Conservation (phyloP, 2,329 filamentous ascomycete species). For the Cladosporium halotolerans region DNA sequence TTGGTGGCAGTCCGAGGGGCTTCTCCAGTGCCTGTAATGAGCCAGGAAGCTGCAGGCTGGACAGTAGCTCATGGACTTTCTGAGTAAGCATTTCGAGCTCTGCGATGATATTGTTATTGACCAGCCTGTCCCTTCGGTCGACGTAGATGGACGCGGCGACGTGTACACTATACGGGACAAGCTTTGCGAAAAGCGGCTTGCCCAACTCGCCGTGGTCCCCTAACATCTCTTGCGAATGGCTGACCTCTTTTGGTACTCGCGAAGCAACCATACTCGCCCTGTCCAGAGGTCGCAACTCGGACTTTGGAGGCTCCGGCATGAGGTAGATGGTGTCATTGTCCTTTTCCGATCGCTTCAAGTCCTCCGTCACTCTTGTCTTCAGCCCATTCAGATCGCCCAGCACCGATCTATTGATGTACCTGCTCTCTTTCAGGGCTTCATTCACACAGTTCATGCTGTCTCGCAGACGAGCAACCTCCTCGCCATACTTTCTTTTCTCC, state of each 20-base stretch:
- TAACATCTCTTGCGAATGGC: constrained; percentile 70
- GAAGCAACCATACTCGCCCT: constrained; percentile 82
- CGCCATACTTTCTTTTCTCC: constrained; percentile 90
- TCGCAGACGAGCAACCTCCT: constrained; percentile 80
- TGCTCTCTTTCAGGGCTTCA: constrained; percentile 78
- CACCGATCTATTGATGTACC: constrained; percentile 75
- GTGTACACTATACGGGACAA: constrained; percentile 94
- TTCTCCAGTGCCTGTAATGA: constrained; percentile 93
- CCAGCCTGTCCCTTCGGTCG: constrained; percentile 79
- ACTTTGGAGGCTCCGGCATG: constrained; percentile 75
- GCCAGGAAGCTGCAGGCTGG: constrained; percentile 80
- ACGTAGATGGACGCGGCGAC: constrained; percentile 93
- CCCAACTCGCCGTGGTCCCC: constrained; percentile 73
- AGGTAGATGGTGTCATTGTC: constrained; percentile 97
- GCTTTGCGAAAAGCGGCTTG: constrained; percentile 75
- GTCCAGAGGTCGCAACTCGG: constrained; percentile 78
- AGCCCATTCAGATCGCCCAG: constrained; percentile 75
- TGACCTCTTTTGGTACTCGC: constrained; percentile 73
- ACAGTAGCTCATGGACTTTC: constrained; percentile 69
- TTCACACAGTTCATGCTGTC: constrained; percentile 78
- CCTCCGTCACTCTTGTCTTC: constrained; percentile 76
- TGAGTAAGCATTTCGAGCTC: constrained; percentile 77
- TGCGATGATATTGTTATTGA: constrained; percentile 80
- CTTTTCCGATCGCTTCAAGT: constrained; percentile 85
- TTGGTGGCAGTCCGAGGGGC: constrained; percentile 80